These are phyloP conservation scores for Rhododendron simsii DNA, from an alignment of 148 eudicot genomes.

Conservation along the genomic window DNA sequence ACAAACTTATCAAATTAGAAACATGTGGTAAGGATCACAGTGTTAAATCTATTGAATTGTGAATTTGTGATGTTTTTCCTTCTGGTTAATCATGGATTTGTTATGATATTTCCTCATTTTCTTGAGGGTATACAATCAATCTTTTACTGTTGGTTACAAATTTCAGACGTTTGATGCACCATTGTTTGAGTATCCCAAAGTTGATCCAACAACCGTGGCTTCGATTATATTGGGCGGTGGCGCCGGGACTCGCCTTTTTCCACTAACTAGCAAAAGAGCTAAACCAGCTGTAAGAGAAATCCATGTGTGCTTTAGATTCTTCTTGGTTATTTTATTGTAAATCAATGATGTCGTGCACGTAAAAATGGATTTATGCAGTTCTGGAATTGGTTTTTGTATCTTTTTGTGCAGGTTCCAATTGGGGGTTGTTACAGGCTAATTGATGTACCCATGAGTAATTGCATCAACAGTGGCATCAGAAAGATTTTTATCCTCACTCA, in stretches of 20 bases:
- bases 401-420: slow-evolving; percentile 67
- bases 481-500: slow-evolving; percentile 95
- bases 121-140: not conserved
- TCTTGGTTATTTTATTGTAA: not conserved
- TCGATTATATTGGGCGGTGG: slow-evolving; percentile 89
- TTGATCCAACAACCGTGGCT: slow-evolving; percentile 74
- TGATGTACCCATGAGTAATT: slow-evolving; percentile 97
- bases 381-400: not conserved
- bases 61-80: not conserved
- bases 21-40: not conserved
- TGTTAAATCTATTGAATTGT: not conserved
- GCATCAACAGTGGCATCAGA: slow-evolving; percentile 85
- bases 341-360: not conserved
- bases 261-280: slow-evolving; percentile 81
- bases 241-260: slow-evolving; percentile 83
- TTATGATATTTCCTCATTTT: not conserved
- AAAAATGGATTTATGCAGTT: not conserved
- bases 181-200: slow-evolving; percentile 44
- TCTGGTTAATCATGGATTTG: not conserved
- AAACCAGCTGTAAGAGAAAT: slow-evolving; percentile 80
- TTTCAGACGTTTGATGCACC: slow-evolving; percentile 48
- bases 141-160: not conserved
- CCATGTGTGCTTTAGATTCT: not conserved
- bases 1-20: not conserved
- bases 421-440: slow-evolving; percentile 96